Evolutionary conservation across 176 grass and related monocot species (phyloP).

Genomic region (Zea mays): Zm-B73-REFERENCE-NAM-5.0 NC_050096.1:267320001-267320500

Average conservation of each 20-base stretch:
- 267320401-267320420: not conserved
- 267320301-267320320: not conserved
- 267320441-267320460: not conserved
- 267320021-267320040: slow-evolving; percentile 51
- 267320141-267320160: slow-evolving; percentile 52
- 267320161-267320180: slow-evolving; percentile 56
- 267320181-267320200: slow-evolving; percentile 73
- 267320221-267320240: slow-evolving; percentile 79
- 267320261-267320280: slow-evolving; percentile 30
- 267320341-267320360: not conserved
- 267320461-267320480: not conserved
- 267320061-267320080: not conserved
- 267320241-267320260: slow-evolving; percentile 92
- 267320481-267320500: not conserved
- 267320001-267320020: slow-evolving; percentile 37
- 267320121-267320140: slow-evolving; percentile 64
- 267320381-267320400: not conserved
- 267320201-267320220: slow-evolving; percentile 79
- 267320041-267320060: slow-evolving; percentile 60
- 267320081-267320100: not conserved
- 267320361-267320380: not conserved
- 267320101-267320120: slow-evolving; percentile 41
- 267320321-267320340: not conserved
- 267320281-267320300: not conserved
- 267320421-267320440: not conserved